Evolutionary conservation across 768 basidiomycete genomes (phyloP).

Genomic region (Cystofilobasidium capitatum): DNA sequence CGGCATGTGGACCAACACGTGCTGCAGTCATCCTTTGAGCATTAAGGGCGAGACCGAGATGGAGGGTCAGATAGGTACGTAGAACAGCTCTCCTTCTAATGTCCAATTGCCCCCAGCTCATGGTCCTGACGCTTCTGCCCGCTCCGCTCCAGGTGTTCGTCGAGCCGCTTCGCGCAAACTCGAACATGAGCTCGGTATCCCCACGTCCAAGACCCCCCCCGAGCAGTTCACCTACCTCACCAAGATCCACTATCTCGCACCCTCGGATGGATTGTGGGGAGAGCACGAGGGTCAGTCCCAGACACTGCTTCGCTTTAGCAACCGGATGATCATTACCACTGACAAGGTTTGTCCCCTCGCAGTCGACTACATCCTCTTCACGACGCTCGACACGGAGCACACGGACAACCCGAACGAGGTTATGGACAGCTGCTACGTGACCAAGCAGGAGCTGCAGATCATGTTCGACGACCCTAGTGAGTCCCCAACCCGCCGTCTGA

Average conservation of each 20-base stretch:
- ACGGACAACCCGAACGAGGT: conserved; percentile 83
- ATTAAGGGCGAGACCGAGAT: conserved; percentile 66
- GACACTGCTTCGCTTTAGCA: neutral
- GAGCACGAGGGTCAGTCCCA: conserved; percentile 78
- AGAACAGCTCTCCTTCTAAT: neutral
- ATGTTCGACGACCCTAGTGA: conserved; percentile 66
- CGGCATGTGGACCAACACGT: conserved; percentile 99
- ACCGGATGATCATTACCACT: neutral
- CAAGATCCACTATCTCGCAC: conserved; percentile 93
- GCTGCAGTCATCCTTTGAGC: conserved; percentile 84
- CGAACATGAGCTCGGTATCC: conserved; percentile 93
- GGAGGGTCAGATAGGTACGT: conserved; percentile 55
- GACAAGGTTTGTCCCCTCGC: neutral
- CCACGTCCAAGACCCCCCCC: conserved; percentile 59
- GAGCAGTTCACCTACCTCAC: conserved; percentile 90
- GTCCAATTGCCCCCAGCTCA: neutral
- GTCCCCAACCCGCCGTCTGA: neutral
- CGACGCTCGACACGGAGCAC: conserved; percentile 77
- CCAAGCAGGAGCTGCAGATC: conserved; percentile 72
- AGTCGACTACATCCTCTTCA: conserved; percentile 98
- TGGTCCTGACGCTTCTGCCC: neutral
- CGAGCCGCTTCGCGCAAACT: conserved; percentile 90
- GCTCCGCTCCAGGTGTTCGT: conserved; percentile 53
- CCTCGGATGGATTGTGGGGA: conserved; percentile 63
- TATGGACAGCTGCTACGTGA: conserved; percentile 78